Evolutionary conservation across 768 basidiomycete species (phyloP), one percentile per base, ranked within the genome.

Genomic region (Lentinula sp.): DNA sequence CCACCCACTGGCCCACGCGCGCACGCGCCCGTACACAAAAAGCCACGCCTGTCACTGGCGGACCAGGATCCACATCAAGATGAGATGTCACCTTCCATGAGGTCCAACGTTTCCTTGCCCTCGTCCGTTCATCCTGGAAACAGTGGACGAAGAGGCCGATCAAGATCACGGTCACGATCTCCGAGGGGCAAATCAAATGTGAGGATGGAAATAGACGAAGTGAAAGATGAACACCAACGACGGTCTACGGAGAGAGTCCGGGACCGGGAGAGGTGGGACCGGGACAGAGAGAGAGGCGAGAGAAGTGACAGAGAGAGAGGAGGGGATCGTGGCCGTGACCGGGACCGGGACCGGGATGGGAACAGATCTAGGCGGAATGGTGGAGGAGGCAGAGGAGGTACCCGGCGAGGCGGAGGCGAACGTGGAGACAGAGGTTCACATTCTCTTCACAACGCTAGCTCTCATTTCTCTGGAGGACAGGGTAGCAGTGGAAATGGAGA

Each of bases 1-100:
- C 87, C 83, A 6, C 91, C 91, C 0, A 93, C 90, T 0, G 91
- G 85, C 10, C 91, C 91, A 2, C 83, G 91, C 59, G 87, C 88
- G 28, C 40, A 56, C 79, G 18, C 57, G 31, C 55, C 43, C 79
- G 23, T 45, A 49, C 59, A 89, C 72, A 93, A 93, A 78, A 89
- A 88, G 67, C 85, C 84, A 15, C 86, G 91, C 10, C 73, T 91
- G 5, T 85, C 88, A 11, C 88, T 89, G 16, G 40, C 76, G 5
- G 69, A 70, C 11, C 75, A 74, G 6, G 50, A 51, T 51, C 15
- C 28, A 15, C 50, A 51, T 34, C 50, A 32, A 18, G 59, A 42
- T 11, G 49, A 62, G 13, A 49, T 32, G 39, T 48, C 72, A 59
- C 54, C 75, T 69, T 16, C 72, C 66, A 39, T 67, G 72, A 39